phyloP scores from a whole-genome alignment of 2,329 filamentous ascomycete genomes.

The Diaporthe sp. region DNA sequence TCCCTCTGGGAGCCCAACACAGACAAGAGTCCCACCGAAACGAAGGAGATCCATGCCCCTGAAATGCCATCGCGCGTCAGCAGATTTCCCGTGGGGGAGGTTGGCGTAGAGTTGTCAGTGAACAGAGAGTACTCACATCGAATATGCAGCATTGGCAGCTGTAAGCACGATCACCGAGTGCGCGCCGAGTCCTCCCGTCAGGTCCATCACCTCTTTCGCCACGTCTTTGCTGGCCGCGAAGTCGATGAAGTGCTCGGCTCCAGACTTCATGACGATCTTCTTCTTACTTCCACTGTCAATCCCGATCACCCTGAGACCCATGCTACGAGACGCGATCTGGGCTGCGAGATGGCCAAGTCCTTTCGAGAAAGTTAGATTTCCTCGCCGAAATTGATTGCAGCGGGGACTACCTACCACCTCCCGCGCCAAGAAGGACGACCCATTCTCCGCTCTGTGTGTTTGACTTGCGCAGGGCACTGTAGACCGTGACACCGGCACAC shows the following conservation, averaged over 20 bases:
- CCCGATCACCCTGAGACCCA: slow-evolving; percentile 38
- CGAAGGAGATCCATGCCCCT: slow-evolving; percentile 61
- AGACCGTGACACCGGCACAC: slow-evolving; percentile 70
- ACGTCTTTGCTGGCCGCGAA: slow-evolving; percentile 57
- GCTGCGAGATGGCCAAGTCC: slow-evolving; percentile 36
- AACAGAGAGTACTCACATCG: slow-evolving; percentile 21
- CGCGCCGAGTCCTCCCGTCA: slow-evolving; percentile 70
- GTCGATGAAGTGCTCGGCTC: slow-evolving; percentile 76
- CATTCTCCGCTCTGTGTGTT: slow-evolving; percentile 70
- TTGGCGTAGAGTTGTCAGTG: too few relatives aligned
- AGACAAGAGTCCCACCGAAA: slow-evolving; percentile 63
- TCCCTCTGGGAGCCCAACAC: slow-evolving; percentile 64
- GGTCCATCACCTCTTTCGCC: slow-evolving; percentile 65
- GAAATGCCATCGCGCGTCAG: slow-evolving; percentile 31
- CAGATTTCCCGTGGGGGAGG: background rate
- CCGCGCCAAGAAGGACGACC: slow-evolving; percentile 71
- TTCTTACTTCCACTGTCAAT: slow-evolving; percentile 40
- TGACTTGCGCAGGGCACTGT: slow-evolving; percentile 73
- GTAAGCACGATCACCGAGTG: slow-evolving; percentile 71
- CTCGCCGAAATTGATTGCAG: slow-evolving; percentile 63
- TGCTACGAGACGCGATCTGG: slow-evolving; percentile 36
- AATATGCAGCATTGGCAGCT: slow-evolving; percentile 62
- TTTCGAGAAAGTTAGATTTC: slow-evolving; percentile 43
- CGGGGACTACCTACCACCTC: slow-evolving; percentile 74
- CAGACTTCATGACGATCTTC: slow-evolving; percentile 56